Evolutionary conservation across 345 rosid genomes (phyloP).

Genomic region (Rhodomyrtus tomentosa): DNA sequence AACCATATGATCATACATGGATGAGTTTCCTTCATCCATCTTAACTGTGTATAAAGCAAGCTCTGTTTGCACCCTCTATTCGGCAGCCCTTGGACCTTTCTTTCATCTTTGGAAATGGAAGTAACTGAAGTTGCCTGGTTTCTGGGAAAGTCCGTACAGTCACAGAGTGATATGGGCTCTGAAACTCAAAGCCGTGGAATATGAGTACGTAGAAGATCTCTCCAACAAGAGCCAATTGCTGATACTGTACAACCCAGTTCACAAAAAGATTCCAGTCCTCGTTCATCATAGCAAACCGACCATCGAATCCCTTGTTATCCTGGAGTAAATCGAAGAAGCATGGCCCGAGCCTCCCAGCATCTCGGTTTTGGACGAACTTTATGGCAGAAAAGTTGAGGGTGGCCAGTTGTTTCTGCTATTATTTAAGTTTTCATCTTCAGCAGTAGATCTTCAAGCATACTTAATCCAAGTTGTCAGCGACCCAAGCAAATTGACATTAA

Average conservation of each 20-base stretch:
- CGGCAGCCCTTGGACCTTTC: background rate
- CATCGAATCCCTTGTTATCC: conserved; percentile 16
- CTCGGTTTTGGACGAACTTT: conserved; percentile 20
- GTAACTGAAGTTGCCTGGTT: conserved; percentile 18
- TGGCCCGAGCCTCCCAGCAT: conserved; percentile 15
- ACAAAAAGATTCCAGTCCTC: conserved; percentile 26
- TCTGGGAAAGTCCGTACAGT: conserved; percentile 15
- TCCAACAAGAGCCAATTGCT: conserved; percentile 13
- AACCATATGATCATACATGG: background rate
- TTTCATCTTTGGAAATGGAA: background rate
- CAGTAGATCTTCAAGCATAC: background rate
- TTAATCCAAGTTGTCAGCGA: background rate
- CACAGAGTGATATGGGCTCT: conserved; percentile 21
- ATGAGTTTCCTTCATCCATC: background rate
- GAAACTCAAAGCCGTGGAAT: conserved; percentile 19
- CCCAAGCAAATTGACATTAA: background rate
- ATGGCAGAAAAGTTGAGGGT: conserved; percentile 14
- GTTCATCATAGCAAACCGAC: conserved; percentile 19
- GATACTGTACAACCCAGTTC: conserved; percentile 16
- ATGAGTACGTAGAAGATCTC: conserved; percentile 14
- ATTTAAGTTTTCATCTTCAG: background rate
- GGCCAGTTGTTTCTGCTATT: background rate
- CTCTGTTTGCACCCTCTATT: background rate
- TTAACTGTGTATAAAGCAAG: background rate
- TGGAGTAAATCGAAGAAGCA: conserved; percentile 18